A percentile compares a stretch with the other conserved stretches of the same genome.
These are phyloP conservation scores for Calvatia gigantea DNA, from an alignment of 768 basidiomycete genomes.

Conservation along the genomic window DNA sequence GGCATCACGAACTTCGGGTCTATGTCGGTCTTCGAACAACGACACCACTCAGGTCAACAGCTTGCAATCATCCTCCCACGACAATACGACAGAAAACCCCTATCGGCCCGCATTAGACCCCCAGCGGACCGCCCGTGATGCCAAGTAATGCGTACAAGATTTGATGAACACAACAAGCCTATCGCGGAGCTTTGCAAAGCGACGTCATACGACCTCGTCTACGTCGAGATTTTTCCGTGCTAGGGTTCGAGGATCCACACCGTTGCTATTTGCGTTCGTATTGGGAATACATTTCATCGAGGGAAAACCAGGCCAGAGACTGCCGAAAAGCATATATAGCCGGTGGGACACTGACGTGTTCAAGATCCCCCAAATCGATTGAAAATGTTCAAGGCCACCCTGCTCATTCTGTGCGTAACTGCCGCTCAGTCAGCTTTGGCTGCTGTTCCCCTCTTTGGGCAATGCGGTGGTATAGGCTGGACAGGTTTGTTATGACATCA, in stretches of 20 bases:
- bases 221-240: constrained; percentile 7
- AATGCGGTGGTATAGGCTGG: constrained; percentile 21
- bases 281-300: not conserved
- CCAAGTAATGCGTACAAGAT: not conserved
- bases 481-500: constrained; percentile 15
- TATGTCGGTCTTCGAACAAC: not conserved
- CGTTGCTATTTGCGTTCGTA: not conserved
- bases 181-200: not conserved
- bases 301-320: not conserved
- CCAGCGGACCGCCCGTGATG: not conserved
- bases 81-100: not conserved
- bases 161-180: not conserved
- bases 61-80: not conserved
- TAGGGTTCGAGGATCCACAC: not conserved
- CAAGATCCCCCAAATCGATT: not conserved
- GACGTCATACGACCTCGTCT: constrained; percentile 1
- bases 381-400: not conserved
- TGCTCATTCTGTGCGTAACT: constrained; percentile 1
- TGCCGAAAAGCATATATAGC: not conserved
- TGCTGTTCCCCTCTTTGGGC: constrained; percentile 21
- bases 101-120: not conserved
- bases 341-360: no score
- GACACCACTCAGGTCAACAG: not conserved
- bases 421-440: constrained; percentile 13
- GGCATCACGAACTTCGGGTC: not conserved